Evolutionary conservation across 768 basidiomycete species (phyloP), one percentile per base, ranked within the genome.

Genomic region (Pisolithus sp.): DNA sequence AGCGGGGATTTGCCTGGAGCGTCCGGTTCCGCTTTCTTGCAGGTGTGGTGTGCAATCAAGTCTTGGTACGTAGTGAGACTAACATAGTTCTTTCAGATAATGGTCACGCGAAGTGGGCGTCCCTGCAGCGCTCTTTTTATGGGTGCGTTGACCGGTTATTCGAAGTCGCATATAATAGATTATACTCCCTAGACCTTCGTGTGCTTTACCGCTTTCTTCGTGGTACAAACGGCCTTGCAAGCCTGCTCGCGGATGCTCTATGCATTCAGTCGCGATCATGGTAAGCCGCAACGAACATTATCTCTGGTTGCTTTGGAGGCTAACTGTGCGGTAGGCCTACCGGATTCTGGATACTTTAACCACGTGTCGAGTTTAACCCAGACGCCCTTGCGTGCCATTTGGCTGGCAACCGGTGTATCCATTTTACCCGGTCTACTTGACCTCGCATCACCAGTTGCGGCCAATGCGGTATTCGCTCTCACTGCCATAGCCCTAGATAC

Each of bases 181-280:
- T 28, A 21, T 40, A 24, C 43, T n/a, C 17, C 18, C 18, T 48
- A 84, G 83, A 74, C 74, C 13, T 82, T 85, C 55, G 86, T 90
- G 28, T 92, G 90, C 73, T 64, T 89, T 52, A 89, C 90, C 15
- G 92, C 92, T 0, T 93, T 91, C 73, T 89, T 89, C 65, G 88
- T 90, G 51, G 82, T 81, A 17, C 87, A 89, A 66, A 84, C 80
- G 13, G 83, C 89, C 10, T 75, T 90, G 6, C 91, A 94, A 59
- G 91, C 91, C 21, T 83, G 81, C 50, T 88, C 89, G 4, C 77
- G 92, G 36, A 86, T 87, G 0, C 73, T 92, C 23, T 92, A 86
- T 60, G 91, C 91, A 3, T 91, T 94, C 72, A 85, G 83, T 61
- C 83, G 87, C 50, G 89, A 90, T 62, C 77, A 82, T 51, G 86